Conservation (phyloP, 2,329 filamentous ascomycete genomes). For the Fragosphaeria purpurea region DNA sequence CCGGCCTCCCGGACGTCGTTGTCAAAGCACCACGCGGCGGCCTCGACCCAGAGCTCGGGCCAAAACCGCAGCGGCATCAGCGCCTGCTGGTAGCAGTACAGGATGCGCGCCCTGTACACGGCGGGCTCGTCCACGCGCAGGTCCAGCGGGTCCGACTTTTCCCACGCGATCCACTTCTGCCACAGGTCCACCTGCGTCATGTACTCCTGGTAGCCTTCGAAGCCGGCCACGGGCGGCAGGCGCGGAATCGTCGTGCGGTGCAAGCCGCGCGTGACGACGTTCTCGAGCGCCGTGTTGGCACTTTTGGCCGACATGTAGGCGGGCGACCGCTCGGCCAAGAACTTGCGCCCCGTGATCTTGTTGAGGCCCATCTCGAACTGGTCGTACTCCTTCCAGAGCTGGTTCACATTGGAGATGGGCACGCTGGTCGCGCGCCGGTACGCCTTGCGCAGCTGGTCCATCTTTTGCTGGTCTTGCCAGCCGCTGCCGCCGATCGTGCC, state of each 20-base stretch:
- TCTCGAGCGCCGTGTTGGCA: constrained; percentile 82
- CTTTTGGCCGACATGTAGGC: constrained; percentile 94
- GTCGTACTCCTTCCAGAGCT: constrained; percentile 95
- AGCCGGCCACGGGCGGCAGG: constrained; percentile 74
- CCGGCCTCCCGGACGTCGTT: constrained; percentile 58
- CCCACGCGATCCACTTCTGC: constrained; percentile 92
- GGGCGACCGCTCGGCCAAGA: constrained; percentile 84
- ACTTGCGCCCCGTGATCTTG: constrained; percentile 88
- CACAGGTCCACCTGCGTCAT: constrained; percentile 75
- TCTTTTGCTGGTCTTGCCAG: constrained; percentile 98
- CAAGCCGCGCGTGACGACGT: constrained; percentile 70
- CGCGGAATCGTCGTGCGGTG: constrained; percentile 68
- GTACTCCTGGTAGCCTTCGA: constrained; percentile 79
- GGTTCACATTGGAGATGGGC: constrained; percentile 73
- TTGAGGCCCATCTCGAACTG: constrained; percentile 90
- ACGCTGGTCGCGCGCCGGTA: constrained; percentile 86
- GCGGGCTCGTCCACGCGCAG: constrained; percentile 71
- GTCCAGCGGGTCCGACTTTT: constrained; percentile 84
- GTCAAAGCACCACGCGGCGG: constrained; percentile 82
- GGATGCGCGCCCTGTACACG: constrained; percentile 64
- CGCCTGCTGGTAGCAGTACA: constrained; percentile 90
- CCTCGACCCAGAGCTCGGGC: constrained; percentile 93
- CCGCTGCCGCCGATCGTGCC: constrained; percentile 73
- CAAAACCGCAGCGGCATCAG: constrained; percentile 90
- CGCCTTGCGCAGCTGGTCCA: constrained; percentile 83